Evolutionary conservation across 75 land plant genomes (phyloP).

Genomic region (Chamaecyparis obtusa): DNA sequence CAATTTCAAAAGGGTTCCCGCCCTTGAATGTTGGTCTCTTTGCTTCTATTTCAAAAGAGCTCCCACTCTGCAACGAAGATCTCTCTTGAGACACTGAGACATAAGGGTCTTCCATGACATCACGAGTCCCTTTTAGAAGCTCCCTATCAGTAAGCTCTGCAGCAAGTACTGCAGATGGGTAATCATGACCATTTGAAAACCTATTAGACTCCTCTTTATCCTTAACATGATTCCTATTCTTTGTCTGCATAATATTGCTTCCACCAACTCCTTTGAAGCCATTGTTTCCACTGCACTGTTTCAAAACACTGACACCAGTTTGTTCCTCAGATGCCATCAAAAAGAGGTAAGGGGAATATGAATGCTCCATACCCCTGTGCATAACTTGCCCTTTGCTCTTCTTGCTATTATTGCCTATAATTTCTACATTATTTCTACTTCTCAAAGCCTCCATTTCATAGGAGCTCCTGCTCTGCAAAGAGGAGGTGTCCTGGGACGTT

Average conservation of each 20-base stretch:
- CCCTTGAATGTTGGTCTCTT: neutral
- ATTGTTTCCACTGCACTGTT: neutral
- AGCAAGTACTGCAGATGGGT: conserved; percentile 26
- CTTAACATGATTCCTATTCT: conserved; percentile 20
- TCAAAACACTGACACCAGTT: neutral
- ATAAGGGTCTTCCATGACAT: conserved; percentile 31
- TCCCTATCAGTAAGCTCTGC: conserved; percentile 22
- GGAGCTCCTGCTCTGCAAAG: conserved; percentile 6
- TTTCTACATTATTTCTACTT: neutral
- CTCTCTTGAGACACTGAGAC: conserved; percentile 26
- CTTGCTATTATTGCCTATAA: neutral
- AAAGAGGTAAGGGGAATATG: neutral
- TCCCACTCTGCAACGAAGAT: conserved; percentile 9
- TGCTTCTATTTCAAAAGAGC: conserved; percentile 11
- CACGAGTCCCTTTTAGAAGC: conserved; percentile 2
- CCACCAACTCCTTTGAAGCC: conserved; percentile 34
- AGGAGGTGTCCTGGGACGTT: conserved; percentile 10
- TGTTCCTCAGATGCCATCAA: neutral
- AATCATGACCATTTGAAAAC: conserved; percentile 23
- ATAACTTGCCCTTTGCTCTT: conserved; percentile 1
- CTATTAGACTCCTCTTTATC: conserved; percentile 35
- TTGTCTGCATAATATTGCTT: conserved; percentile 47
- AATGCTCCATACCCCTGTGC: neutral
- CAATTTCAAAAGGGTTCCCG: neutral
- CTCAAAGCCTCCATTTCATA: conserved; percentile 3